Conservation (phyloP, 495 filamentous ascomycete species). For the Penicillium argentinense region DNA sequence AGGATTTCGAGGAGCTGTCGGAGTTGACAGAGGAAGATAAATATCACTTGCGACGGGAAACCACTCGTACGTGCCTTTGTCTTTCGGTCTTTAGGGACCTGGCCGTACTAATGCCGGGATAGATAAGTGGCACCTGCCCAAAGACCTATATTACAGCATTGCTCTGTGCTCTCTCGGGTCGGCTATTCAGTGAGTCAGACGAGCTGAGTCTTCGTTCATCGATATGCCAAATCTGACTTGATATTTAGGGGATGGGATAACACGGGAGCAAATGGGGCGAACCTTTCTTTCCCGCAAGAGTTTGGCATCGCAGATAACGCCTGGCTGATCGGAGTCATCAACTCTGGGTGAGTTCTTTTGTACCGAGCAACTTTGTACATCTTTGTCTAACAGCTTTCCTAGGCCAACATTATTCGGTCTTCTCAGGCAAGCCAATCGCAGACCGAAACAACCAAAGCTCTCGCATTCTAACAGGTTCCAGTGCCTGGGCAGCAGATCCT, state of each 20-base stretch:
- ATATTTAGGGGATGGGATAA: conserved; percentile 60
- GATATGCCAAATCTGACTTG: background rate
- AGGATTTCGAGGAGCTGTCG: conserved; percentile 50
- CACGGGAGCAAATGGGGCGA: conserved; percentile 67
- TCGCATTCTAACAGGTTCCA: conserved; percentile 10
- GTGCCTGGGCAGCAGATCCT: conserved; percentile 60
- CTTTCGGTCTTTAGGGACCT: background rate
- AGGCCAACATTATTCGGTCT: conserved; percentile 15
- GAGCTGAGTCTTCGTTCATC: no score
- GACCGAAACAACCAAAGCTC: no score
- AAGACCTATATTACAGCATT: conserved; percentile 63
- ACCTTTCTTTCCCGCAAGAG: conserved; percentile 55
- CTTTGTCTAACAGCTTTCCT: background rate
- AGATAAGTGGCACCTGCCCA: conserved; percentile 62
- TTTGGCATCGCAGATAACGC: conserved; percentile 57
- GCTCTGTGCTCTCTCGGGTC: conserved; percentile 68
- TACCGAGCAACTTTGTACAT: background rate
- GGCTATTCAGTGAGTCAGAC: conserved; percentile 51
- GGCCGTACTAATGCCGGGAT: background rate
- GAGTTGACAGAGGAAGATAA: conserved; percentile 57
- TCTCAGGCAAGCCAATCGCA: conserved; percentile 10
- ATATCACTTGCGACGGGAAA: conserved; percentile 52
- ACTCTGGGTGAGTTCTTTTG: conserved; percentile 35
- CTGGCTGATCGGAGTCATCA: conserved; percentile 62
- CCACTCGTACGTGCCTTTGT: conserved; percentile 26